Conservation (phyloP, 2,329 filamentous ascomycete species). For the Akanthomyces uredinophilus region DNA sequence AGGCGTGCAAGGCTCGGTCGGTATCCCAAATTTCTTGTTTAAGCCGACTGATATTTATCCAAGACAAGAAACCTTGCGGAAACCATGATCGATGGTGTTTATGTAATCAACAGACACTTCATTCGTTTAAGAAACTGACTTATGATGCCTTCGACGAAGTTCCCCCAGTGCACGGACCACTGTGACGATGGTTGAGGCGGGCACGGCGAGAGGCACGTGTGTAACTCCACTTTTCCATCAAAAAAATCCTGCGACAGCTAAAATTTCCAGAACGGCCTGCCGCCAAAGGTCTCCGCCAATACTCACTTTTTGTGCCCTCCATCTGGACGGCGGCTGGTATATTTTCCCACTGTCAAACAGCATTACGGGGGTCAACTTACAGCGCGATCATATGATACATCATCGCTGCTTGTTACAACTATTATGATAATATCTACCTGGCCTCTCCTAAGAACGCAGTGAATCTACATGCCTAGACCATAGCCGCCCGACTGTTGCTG, state of each 20-base stretch:
- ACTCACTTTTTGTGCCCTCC: not conserved
- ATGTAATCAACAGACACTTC: too few species aligned
- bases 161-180: conserved; percentile 8
- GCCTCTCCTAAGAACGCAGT: conserved; percentile 4
- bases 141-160: not conserved
- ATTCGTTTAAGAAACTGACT: too few species aligned
- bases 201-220: conserved; percentile 25
- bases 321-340: not conserved
- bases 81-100: too few species aligned
- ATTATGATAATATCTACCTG: conserved; percentile 10
- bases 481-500: conserved; percentile 13
- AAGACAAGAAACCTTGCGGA: not conserved
- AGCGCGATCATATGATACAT: not conserved
- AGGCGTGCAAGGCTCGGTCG: too few species aligned
- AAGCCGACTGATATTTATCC: not conserved
- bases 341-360: not conserved
- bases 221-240: conserved; percentile 21
- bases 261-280: not conserved
- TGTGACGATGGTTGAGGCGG: conserved; percentile 8
- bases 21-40: not conserved
- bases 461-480: conserved; percentile 13
- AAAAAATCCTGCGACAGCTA: conserved; percentile 19
- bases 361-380: not conserved
- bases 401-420: not conserved
- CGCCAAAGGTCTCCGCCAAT: not conserved